Percentiles rank a stretch among this genome's conserved stretches.
Evolutionary conservation across 306 rosid species (phyloP).

Genomic region (Citrullus colocynthis): DNA sequence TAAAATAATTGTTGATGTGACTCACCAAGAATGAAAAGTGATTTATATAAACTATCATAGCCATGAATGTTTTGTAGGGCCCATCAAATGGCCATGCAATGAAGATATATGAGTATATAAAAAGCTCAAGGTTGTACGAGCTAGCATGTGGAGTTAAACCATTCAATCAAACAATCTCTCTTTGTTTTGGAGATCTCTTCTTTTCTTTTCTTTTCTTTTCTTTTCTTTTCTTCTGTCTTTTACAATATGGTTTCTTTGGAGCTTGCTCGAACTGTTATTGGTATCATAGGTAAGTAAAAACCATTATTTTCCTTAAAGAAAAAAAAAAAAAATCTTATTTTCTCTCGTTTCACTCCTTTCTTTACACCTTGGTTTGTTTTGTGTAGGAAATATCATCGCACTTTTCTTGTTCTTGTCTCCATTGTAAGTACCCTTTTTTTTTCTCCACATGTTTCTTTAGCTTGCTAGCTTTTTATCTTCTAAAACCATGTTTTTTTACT

Average conservation of each 20-base stretch:
- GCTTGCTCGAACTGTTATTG: constrained; percentile 50
- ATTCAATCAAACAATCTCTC: not conserved
- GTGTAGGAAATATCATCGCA: constrained; percentile 69
- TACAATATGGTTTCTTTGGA: constrained; percentile 45
- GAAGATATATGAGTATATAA: not conserved
- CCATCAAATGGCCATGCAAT: constrained; percentile 3
- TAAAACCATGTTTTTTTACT: too few species aligned
- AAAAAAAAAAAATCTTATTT: too few species aligned
- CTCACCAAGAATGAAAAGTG: not conserved
- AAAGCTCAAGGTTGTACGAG: not conserved
- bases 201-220: not conserved
- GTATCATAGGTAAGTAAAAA: constrained; percentile 41
- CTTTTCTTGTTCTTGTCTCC: constrained; percentile 72
- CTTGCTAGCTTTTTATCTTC: too few species aligned
- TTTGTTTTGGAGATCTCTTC: not conserved
- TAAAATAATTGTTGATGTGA: too few species aligned
- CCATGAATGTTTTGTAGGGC: not conserved
- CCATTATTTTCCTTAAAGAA: not conserved
- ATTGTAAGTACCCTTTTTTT: constrained; percentile 32
- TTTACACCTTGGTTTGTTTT: not conserved
- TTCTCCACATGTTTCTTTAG: not conserved
- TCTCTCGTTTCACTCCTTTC: not conserved
- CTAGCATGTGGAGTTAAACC: not conserved
- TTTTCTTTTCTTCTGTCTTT: not conserved
- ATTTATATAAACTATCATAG: too few species aligned